These are phyloP conservation scores for Plantago rigida DNA, from an alignment of 305 asterid species.

Conservation along the genomic window DNA sequence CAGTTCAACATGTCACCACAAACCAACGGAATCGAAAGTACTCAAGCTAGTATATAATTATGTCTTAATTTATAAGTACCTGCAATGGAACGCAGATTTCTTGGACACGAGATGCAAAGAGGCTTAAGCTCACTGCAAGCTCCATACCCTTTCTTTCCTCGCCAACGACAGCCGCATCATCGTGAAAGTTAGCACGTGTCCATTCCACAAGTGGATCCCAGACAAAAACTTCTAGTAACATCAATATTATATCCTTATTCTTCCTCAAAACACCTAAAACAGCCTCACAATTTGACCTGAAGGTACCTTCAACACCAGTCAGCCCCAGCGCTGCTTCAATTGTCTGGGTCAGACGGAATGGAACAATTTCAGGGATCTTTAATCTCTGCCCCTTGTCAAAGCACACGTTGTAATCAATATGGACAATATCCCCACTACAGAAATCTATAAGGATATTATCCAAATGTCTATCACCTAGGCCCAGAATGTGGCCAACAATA, in stretches of 20 bases:
- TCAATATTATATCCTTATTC: slow-evolving; percentile 88
- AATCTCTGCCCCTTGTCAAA: slow-evolving; percentile 97
- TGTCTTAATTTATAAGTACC: slow-evolving; percentile 40
- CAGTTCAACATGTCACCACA: background rate
- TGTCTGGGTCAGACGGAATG: slow-evolving; percentile 97
- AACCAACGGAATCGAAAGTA: background rate
- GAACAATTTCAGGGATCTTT: slow-evolving; percentile 97
- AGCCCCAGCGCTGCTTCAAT: slow-evolving; percentile 92
- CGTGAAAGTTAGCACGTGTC: slow-evolving; percentile 99
- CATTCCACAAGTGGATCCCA: slow-evolving; percentile 99
- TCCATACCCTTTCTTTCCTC: slow-evolving; percentile 99
- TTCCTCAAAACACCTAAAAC: slow-evolving; percentile 81
- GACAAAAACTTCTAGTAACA: slow-evolving; percentile 86
- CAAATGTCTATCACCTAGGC: slow-evolving; percentile 96
- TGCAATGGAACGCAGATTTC: slow-evolving; percentile 95
- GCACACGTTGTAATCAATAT: slow-evolving; percentile 97
- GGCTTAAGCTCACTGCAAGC: slow-evolving; percentile 98
- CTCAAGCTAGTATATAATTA: slow-evolving; percentile 7
- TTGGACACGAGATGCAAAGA: slow-evolving; percentile 96
- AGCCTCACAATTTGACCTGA: slow-evolving; percentile 90
- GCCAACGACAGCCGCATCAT: slow-evolving; percentile 96
- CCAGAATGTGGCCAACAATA: slow-evolving; percentile 85
- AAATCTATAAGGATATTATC: slow-evolving; percentile 95
- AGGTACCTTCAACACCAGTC: slow-evolving; percentile 92
- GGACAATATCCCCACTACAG: slow-evolving; percentile 85